These are phyloP conservation scores for Amaranthus cruentus DNA, from an alignment of 148 eudicot species.

Conservation along the genomic window DNA sequence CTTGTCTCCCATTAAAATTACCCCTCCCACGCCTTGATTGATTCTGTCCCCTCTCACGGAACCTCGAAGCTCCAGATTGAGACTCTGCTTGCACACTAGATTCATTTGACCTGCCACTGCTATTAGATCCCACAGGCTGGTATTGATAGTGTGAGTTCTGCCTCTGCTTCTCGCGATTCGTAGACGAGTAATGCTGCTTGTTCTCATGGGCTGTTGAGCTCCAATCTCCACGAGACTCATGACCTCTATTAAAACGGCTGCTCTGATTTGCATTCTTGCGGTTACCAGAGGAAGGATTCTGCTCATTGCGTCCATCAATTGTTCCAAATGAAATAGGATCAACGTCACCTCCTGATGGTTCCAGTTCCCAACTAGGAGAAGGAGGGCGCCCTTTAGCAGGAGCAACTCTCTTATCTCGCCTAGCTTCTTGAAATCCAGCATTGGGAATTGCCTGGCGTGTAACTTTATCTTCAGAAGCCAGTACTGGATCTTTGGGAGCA, in stretches of 20 bases:
- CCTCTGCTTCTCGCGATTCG: slow-evolving; percentile 53
- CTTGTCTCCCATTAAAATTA: slow-evolving; percentile 25
- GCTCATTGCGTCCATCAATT: slow-evolving; percentile 35
- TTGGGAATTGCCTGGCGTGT: slow-evolving; percentile 18
- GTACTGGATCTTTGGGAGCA: slow-evolving; percentile 27
- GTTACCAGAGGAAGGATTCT: slow-evolving; percentile 42
- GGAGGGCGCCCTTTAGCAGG: slow-evolving; percentile 34
- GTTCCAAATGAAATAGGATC: slow-evolving; percentile 29
- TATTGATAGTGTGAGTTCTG: slow-evolving; percentile 66
- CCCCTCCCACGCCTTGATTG: slow-evolving; percentile 54
- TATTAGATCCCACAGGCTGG: slow-evolving; percentile 68
- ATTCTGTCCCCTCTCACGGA: slow-evolving; percentile 57
- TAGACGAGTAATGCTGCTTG: slow-evolving; percentile 39
- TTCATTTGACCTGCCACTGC: slow-evolving; percentile 36
- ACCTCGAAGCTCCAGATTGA: slow-evolving; percentile 39
- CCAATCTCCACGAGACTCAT: slow-evolving; percentile 59
- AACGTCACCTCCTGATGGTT: slow-evolving; percentile 23
- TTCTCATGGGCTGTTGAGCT: slow-evolving; percentile 36
- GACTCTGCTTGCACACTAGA: slow-evolving; percentile 40
- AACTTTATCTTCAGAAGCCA: slow-evolving; percentile 31
- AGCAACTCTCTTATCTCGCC: slow-evolving; percentile 40
- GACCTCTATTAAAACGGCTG: slow-evolving; percentile 39
- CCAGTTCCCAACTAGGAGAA: slow-evolving; percentile 35
- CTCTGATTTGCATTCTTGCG: slow-evolving; percentile 42
- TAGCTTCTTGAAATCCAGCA: slow-evolving; percentile 31